Evolutionary conservation across 2,329 filamentous ascomycete genomes (phyloP), one percentile per base, ranked within the genome.

Genomic region (Raffaelea ambrosiae): DNA sequence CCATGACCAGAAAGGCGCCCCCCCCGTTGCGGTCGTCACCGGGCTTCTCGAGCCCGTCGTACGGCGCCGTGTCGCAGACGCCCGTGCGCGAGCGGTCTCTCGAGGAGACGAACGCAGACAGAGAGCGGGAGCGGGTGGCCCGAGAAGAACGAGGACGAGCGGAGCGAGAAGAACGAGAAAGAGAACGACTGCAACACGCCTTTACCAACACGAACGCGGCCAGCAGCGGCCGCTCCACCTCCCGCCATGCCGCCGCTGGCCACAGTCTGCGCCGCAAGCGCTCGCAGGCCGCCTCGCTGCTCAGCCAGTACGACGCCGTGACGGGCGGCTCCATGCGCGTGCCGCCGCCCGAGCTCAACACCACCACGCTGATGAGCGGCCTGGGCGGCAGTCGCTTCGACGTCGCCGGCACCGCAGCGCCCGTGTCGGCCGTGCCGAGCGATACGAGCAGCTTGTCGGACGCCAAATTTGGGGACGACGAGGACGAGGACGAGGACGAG

Each of bases 301-400:
- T 49, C n/a, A 51, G 49, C 2, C 51, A 52, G 43, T 51, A 51
- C 39, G 52, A 54, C 20, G 47, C 47, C 29, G 41, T 50, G 36
- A 51, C 43, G 51, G 64, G 47, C 57, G 59, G 53, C 8, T 44
- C 48, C 3, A 43, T 42, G 40, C 51, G 49, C 4, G 26, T 47
- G 26, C 53, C 48, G 21, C 75, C 75, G 4, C 70, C 74, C 39
- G 74, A 76, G 51, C 62, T 78, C 19, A 73, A 74, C 23, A 69
- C 69, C 31, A 69, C 73, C 16, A 66, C 72, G 29, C 64, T 78
- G n/a, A 67, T 71, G 36, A 70, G 72, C 19, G 73, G 77, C 26
- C 63, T 77, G 7, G 75, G 77, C 38, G 71, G 53, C 40, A 49
- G 49, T 40, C 53, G 51, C 16, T 54, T 54, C 18, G 53, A 54